A percentile compares a stretch with the other conserved stretches of the same genome.
phyloP scores from a whole-genome alignment of 345 rosid genomes.

The Rhodomyrtus tomentosa region DNA sequence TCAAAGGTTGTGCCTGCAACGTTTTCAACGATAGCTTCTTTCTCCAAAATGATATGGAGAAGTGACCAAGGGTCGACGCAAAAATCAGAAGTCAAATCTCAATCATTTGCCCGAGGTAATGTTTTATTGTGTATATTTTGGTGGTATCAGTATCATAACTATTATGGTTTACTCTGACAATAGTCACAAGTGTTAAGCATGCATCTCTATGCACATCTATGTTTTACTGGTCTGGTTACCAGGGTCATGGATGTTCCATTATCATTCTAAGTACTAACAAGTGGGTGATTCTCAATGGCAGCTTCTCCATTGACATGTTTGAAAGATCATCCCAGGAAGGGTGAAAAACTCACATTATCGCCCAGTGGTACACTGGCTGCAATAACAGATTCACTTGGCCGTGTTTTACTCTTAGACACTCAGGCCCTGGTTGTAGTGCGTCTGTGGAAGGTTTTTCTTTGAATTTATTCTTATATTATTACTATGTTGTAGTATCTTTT shows the following conservation, averaged over 20 bases:
- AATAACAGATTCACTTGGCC: conserved; percentile 95
- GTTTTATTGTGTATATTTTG: background rate
- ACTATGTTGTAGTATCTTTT: background rate
- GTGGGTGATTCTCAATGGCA: conserved; percentile 11
- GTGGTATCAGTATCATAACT: background rate
- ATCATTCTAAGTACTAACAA: background rate
- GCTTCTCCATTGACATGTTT: conserved; percentile 94
- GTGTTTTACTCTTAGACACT: conserved; percentile 87
- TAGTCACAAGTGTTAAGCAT: background rate
- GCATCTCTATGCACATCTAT: background rate
- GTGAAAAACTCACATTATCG: conserved; percentile 76
- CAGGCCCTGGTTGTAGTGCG: conserved; percentile 94
- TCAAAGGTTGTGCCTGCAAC: conserved; percentile 95
- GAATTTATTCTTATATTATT: background rate
- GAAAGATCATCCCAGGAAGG: conserved; percentile 92
- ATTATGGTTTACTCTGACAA: background rate
- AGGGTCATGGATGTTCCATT: background rate
- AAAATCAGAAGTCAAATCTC: conserved; percentile 61
- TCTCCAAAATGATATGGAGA: conserved; percentile 89
- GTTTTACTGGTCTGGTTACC: background rate
- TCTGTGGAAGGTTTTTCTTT: conserved; percentile 70
- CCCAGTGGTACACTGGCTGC: conserved; percentile 99
- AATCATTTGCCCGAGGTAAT: conserved; percentile 82
- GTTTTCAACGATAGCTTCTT: conserved; percentile 79
- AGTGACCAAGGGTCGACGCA: conserved; percentile 44